Percentiles rank a stretch among this genome's conserved stretches.
Conservation (phyloP, 208 protist species). For the Acanthamoeba royreba region DNA sequence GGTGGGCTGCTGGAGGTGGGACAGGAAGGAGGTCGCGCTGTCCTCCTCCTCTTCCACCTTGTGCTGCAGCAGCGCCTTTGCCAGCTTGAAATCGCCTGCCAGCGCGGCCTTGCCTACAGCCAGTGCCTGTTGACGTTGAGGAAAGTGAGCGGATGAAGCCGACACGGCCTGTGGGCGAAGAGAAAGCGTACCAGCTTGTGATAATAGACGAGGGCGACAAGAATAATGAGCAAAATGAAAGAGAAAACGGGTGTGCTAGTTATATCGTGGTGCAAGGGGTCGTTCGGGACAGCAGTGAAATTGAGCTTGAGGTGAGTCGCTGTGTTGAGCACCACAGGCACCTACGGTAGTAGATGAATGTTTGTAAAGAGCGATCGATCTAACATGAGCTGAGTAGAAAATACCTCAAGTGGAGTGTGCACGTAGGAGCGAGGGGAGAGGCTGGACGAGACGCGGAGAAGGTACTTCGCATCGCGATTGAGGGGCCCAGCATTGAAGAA, state of each 20-base stretch:
- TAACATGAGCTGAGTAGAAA: neutral
- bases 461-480: neutral
- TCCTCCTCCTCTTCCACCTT: slow-evolving; percentile 8
- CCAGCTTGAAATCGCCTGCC: neutral
- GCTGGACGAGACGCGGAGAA: neutral
- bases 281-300: neutral
- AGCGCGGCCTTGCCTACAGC: neutral
- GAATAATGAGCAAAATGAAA: neutral
- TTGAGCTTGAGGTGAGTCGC: neutral
- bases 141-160: neutral
- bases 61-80: neutral
- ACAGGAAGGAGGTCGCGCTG: slow-evolving; percentile 6
- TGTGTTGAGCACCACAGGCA: neutral
- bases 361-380: neutral
- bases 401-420: neutral
- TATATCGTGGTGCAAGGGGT: neutral
- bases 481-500: neutral
- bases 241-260: slow-evolving; percentile 21
- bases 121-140: neutral
- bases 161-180: too few species aligned
- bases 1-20: neutral
- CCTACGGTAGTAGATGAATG: neutral
- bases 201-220: neutral
- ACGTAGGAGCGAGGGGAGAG: neutral
- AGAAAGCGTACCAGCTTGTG: neutral